A percentile compares a stretch with the other conserved stretches of the same genome.
phyloP scores from a whole-genome alignment of 257 asterid species.

The Petunia axillaris region DNA sequence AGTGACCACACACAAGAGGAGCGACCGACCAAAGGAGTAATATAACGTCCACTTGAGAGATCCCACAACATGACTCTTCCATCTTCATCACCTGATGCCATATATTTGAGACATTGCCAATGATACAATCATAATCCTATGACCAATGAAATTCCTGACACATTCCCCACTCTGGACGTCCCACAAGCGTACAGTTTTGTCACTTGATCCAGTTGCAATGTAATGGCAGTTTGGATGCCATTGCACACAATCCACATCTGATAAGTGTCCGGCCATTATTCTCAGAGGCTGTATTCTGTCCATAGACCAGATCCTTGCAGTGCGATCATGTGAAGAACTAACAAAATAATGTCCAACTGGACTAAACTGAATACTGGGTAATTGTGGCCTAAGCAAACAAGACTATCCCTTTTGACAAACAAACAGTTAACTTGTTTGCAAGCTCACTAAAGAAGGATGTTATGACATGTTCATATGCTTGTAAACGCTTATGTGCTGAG shows the following conservation, averaged over 20 bases:
- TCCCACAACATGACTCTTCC: conserved; percentile 99
- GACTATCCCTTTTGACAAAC: conserved; percentile 37
- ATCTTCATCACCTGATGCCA: conserved; percentile 99
- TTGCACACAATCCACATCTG: conserved; percentile 96
- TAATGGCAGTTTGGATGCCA: conserved; percentile 99
- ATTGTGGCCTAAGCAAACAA: conserved; percentile 98
- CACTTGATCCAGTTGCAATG: conserved; percentile 97
- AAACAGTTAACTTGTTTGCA: no score
- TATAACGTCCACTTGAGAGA: conserved; percentile 89
- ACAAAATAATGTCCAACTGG: conserved; percentile 97
- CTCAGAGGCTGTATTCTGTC: conserved; percentile 92
- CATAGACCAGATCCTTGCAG: conserved; percentile 95
- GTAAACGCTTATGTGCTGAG: not conserved
- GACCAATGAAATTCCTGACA: conserved; percentile 92
- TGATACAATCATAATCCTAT: conserved; percentile 82
- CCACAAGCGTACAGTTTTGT: conserved; percentile 97
- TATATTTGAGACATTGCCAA: conserved; percentile 91
- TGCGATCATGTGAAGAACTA: conserved; percentile 97
- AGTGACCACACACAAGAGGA: conserved; percentile 95
- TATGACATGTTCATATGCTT: no score
- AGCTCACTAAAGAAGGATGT: no score
- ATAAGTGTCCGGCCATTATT: conserved; percentile 97
- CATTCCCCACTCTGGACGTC: conserved; percentile 97
- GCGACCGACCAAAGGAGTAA: conserved; percentile 92
- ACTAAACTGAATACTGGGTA: conserved; percentile 99